Evolutionary conservation across 176 grass and related monocot genomes (phyloP), one percentile per base, ranked within the genome.

Genomic region (Avena eriantha): DNA sequence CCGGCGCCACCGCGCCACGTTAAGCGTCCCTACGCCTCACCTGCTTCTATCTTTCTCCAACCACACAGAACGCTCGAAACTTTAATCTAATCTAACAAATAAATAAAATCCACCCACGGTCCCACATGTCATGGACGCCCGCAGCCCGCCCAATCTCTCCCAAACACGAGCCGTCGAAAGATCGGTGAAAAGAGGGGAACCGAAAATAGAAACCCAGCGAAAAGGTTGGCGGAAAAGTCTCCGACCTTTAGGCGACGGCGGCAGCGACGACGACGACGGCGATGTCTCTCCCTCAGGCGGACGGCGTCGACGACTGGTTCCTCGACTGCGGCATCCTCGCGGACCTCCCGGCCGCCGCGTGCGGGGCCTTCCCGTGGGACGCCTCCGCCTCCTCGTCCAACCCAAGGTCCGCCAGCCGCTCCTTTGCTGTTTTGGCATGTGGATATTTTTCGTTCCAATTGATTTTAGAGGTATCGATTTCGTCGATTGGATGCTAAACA

Each of bases 311-410:
- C 7, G 78, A 91, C 31, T 91, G 90, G 90, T 91, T 91, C 82
- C 77, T 91, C 45, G 70, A 88, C 78, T 91, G 90, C 82, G 70
- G 77, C 70, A 88, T 91, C 86, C 90, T 91, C 45, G 86, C 88
- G 69, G 90, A 88, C 82, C 86, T 91, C 60, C 90, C 90, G 39
- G 78, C 51, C 14, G 90, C 63, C 3, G 82, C 85, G 5, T 84
- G 89, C 76, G 89, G 86, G 17, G 77, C 82, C 45, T 91, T 91
- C 86, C 82, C 77, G 51, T 91, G 90, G 90, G 82, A 77, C 77
- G 78, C 90, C 14, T 85, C 82, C 53, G 82, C 78, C 36, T 88
- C 90, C 12, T 85, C 82, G 2, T 85, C 90, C 70, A 91, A 91
- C 19, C 90, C 82, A 19, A 91, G 90, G 90, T 91, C 33, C 16